Base-by-base conservation (phyloP, 1,284 basidiomycete genomes). In the Marasmius oreades region DNA sequence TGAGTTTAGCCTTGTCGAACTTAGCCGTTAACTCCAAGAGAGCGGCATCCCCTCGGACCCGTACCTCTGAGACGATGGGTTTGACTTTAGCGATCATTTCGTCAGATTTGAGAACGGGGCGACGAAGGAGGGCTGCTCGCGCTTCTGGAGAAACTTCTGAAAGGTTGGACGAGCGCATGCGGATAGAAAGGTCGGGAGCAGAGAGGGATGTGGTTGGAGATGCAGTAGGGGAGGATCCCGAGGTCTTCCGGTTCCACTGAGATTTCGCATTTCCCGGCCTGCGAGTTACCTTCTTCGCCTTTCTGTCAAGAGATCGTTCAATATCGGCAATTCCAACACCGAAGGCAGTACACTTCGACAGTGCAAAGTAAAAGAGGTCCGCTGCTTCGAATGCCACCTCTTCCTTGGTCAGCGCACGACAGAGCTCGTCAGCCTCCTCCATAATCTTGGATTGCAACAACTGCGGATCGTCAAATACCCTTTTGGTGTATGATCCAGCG, bases 371-470 rank as follows among this genome's bases (percentile, higher is more conserved):
- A 51, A 98, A 66, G 39, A 99, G 76, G 73, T 99, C 97, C 0
- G 96, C 96, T 2, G 95, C 93, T 73, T 99, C 97, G 62, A 96
- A 97, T 0, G 94, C 92, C n/a, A 98, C 79, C 46, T 95, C 90
- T 53, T 93, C 88, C 67, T 84, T 82, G 4, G 84, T 85, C 63
- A 86, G 77, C 14, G 97, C 97, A 24, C 81, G 80, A 66, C 95
- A 96, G 12, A 99, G 82, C 72, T 99, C 97, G 65, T 96, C 93
- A 0, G 97, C 97, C 72, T 99, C 97, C 72, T 99, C 97, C 85
- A 92, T 93, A 60, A 99, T 94, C 77, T 99, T 99, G 52, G 95
- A 88, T 52, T 81, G 82, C 45, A 99, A 79, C 20, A 99, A 79
- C 50, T 82, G 82, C 10, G 88, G 75, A 66, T 98, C 93, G 56